Percentiles rank a stretch among this genome's conserved stretches.
Conservation (phyloP, 2,329 filamentous ascomycete genomes). For the Colletotrichum graminicola region DNA sequence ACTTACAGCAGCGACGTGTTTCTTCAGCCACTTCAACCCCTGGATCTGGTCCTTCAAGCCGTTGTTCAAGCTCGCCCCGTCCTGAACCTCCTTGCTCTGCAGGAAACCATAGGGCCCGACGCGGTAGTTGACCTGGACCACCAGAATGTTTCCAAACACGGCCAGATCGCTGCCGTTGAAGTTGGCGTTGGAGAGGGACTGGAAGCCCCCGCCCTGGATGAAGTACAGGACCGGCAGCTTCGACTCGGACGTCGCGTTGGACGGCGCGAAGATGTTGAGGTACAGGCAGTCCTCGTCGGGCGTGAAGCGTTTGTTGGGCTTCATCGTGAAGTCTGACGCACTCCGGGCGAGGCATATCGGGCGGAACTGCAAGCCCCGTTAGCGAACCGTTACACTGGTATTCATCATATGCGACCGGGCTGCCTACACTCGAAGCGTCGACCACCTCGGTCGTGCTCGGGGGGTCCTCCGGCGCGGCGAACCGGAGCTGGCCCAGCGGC, state of each 20-base stretch:
- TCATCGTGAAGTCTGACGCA: conserved; percentile 44
- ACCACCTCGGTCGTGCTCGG: conserved; percentile 22
- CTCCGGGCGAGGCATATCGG: conserved; percentile 40
- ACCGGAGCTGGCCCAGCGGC: conserved; percentile 75
- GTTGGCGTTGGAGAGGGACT: conserved; percentile 56
- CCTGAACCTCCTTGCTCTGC: conserved; percentile 61
- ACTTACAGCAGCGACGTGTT: conserved; percentile 64
- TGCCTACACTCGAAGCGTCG: conserved; percentile 17
- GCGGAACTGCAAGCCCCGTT: conserved; percentile 5
- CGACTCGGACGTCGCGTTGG: conserved; percentile 60
- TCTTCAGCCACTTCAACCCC: conserved; percentile 76
- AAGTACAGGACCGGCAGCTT: conserved; percentile 73
- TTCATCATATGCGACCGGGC: too few relatives aligned
- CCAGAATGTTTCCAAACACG: conserved; percentile 65
- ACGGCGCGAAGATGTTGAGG: conserved; percentile 73
- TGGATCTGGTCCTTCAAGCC: conserved; percentile 79
- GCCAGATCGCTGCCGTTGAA: conserved; percentile 39
- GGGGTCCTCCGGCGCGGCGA: conserved; percentile 72
- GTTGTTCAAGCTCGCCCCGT: conserved; percentile 70
- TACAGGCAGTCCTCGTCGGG: conserved; percentile 76
- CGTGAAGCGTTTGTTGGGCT: conserved; percentile 43
- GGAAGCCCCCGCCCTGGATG: conserved; percentile 73
- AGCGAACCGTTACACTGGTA: background rate
- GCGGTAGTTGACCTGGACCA: conserved; percentile 82
- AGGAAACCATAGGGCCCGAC: conserved; percentile 82